These are phyloP conservation scores for Oligophagozyma castellii DNA, from an alignment of 1,139 yeast genomes.

Conservation along the genomic window DNA sequence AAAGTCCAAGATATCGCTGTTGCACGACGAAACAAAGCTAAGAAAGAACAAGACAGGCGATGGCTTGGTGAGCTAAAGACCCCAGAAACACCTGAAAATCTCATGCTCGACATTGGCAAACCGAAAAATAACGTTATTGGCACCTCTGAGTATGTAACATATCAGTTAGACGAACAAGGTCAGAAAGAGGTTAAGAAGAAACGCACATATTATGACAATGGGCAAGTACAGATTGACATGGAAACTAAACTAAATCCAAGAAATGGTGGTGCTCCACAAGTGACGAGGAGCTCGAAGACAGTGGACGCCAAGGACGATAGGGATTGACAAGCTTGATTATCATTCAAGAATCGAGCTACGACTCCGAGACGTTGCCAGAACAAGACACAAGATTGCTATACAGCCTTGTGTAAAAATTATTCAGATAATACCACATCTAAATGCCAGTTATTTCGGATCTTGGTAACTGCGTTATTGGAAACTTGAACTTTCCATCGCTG, in stretches of 20 bases:
- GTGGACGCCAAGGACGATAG: background rate
- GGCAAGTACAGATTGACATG: conserved; percentile 34
- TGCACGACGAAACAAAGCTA: conserved; percentile 18
- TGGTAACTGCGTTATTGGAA: too few relatives aligned
- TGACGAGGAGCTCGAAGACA: conserved; percentile 1
- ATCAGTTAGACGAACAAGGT: conserved; percentile 39
- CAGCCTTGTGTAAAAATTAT: too few relatives aligned
- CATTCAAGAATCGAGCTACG: too few relatives aligned
- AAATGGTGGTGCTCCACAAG: conserved; percentile 24
- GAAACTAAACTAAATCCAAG: conserved; percentile 28
- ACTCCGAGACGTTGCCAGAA: too few relatives aligned
- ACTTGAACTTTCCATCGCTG: too few relatives aligned
- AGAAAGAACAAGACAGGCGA: conserved; percentile 12
- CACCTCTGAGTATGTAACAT: conserved; percentile 34
- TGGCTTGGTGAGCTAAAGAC: conserved; percentile 2
- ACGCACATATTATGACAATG: conserved; percentile 50
- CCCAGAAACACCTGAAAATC: conserved; percentile 24
- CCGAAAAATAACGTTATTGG: conserved; percentile 31
- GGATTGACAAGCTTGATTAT: too few relatives aligned
- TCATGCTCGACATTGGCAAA: conserved; percentile 10
- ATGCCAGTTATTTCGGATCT: too few relatives aligned
- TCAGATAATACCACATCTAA: too few relatives aligned
- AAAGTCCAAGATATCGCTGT: conserved; percentile 33
- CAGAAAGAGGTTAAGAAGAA: conserved; percentile 39
- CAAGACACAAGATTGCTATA: too few relatives aligned